These are phyloP conservation scores for Leccinum variicolor DNA, from an alignment of 768 basidiomycete genomes.

Conservation along the genomic window DNA sequence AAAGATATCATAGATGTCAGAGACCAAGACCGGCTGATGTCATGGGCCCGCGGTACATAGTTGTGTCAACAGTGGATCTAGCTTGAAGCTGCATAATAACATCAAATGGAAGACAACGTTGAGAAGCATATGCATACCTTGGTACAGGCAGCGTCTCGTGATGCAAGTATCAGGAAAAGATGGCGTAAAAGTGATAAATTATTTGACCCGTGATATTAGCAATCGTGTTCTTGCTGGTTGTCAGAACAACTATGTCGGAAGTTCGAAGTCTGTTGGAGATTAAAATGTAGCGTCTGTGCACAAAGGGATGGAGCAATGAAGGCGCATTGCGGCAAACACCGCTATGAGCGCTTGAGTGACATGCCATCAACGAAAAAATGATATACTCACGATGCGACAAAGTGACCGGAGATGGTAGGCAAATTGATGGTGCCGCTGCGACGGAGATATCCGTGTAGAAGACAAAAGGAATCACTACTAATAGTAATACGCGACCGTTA, in stretches of 20 bases:
- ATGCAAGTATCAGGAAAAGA: neutral
- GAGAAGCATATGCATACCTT: neutral
- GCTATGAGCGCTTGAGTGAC: neutral
- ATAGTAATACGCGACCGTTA: neutral
- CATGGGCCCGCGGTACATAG: neutral
- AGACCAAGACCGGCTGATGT: neutral
- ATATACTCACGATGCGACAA: neutral
- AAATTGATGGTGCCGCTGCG: neutral
- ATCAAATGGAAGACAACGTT: neutral
- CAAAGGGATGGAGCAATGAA: neutral
- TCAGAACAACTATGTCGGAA: neutral
- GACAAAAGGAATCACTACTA: neutral
- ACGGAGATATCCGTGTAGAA: neutral
- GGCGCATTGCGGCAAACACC: neutral
- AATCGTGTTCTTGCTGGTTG: neutral
- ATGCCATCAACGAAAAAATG: neutral
- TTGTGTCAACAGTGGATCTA: neutral
- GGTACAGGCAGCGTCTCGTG: neutral
- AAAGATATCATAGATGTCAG: neutral
- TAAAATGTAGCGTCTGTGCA: neutral
- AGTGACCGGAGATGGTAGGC: neutral
- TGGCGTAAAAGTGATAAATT: neutral
- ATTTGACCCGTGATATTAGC: neutral
- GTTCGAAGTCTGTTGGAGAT: neutral
- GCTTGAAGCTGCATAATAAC: neutral